Conservation (phyloP, 2,329 filamentous ascomycete genomes). For the Zasmidium angulare region DNA sequence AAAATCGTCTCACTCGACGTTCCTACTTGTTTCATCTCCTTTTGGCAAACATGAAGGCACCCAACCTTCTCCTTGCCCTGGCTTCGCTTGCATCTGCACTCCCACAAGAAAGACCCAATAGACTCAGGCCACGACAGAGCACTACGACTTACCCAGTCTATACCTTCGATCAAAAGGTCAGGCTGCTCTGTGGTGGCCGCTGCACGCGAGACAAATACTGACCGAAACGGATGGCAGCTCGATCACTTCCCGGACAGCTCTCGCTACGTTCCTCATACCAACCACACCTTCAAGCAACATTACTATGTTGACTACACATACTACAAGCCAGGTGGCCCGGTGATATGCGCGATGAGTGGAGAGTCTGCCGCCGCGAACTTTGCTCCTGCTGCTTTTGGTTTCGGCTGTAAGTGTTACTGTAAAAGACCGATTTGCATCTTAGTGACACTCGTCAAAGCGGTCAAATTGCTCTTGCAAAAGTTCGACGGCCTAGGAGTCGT, state of each 20-base stretch:
- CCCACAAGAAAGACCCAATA: not conserved
- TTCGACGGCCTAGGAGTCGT: conserved; percentile 57
- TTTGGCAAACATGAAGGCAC: not conserved
- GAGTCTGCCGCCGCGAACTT: conserved; percentile 65
- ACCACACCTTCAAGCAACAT: conserved; percentile 66
- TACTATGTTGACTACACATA: conserved; percentile 80
- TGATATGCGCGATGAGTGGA: conserved; percentile 72
- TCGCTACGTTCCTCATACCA: conserved; percentile 71
- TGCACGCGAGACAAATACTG: not conserved
- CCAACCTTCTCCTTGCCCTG: not conserved
- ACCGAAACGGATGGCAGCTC: conserved; percentile 39
- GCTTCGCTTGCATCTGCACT: not conserved
- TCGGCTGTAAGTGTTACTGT: not conserved
- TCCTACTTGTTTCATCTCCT: no score
- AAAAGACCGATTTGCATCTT: no score
- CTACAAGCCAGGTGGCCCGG: conserved; percentile 74
- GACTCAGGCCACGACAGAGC: conserved; percentile 3
- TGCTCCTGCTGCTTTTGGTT: conserved; percentile 57
- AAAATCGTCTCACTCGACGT: no score
- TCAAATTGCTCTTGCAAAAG: conserved; percentile 56
- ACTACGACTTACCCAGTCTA: conserved; percentile 2
- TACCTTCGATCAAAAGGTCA: conserved; percentile 8
- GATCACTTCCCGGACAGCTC: conserved; percentile 82
- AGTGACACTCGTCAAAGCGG: conserved; percentile 22
- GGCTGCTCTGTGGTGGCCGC: not conserved